Evolutionary conservation across 306 rosid species (phyloP).

Genomic region (Crataegus laevigata): DNA sequence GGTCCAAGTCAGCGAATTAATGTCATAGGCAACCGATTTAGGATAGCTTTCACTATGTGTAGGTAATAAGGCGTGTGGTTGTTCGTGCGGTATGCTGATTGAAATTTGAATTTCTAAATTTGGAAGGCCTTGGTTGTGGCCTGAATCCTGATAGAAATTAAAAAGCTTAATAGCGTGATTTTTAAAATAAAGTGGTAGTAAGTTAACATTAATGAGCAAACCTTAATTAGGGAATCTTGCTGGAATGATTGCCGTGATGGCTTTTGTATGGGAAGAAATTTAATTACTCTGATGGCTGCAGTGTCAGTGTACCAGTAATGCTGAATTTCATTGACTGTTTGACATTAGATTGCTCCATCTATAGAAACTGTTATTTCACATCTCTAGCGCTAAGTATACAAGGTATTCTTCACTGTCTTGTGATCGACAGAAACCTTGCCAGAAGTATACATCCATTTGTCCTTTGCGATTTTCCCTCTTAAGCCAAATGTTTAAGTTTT

Average conservation of each 20-base stretch:
- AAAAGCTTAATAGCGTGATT: neutral
- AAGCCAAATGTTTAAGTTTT: neutral
- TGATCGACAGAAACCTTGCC: neutral
- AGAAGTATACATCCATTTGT: neutral
- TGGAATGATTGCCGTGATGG: neutral
- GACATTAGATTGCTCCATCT: neutral
- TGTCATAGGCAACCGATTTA: neutral
- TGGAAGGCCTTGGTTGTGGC: neutral
- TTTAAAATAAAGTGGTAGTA: neutral
- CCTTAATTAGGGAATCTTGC: neutral
- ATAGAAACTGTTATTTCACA: neutral
- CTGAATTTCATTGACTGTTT: neutral
- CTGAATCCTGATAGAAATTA: neutral
- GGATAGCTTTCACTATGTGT: neutral
- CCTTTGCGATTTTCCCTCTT: neutral
- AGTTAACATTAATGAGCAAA: neutral
- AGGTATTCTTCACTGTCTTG: neutral
- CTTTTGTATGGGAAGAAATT: neutral
- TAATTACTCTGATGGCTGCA: neutral
- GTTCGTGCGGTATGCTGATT: neutral
- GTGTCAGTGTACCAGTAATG: neutral
- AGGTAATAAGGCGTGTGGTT: neutral
- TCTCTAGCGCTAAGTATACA: neutral
- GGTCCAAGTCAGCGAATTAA: neutral
- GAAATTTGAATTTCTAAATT: neutral